These are phyloP conservation scores for Triticum turgidum DNA, from an alignment of 176 grass and related monocot species.

Conservation along the genomic window DNA sequence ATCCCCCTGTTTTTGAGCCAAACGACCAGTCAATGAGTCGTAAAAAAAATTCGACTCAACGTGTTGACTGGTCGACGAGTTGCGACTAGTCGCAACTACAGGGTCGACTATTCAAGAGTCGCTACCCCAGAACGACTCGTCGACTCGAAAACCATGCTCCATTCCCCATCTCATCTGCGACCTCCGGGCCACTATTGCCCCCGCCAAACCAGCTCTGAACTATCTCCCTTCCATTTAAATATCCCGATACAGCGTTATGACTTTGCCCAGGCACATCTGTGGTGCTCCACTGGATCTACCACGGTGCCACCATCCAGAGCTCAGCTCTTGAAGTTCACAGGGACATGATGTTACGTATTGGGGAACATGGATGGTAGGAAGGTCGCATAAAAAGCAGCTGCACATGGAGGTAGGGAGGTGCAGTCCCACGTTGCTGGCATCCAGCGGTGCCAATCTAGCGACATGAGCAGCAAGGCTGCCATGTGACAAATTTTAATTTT, in stretches of 20 bases:
- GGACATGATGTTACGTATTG: not conserved
- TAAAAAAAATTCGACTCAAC: too few species aligned
- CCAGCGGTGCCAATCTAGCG: not conserved
- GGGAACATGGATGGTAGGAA: not conserved
- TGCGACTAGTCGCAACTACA: too few species aligned
- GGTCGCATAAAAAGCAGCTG: not conserved
- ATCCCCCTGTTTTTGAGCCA: too few species aligned
- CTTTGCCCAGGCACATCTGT: not conserved
- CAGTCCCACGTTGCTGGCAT: not conserved
- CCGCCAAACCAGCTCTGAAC: not conserved
- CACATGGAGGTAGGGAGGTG: not conserved
- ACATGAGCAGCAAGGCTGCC: not conserved
- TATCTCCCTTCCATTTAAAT: not conserved
- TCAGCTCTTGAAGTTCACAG: not conserved
- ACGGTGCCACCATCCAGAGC: not conserved
- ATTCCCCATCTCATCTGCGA: too few species aligned
- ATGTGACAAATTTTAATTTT: not conserved
- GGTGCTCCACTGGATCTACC: not conserved
- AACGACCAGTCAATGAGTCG: too few species aligned
- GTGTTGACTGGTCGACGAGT: too few species aligned
- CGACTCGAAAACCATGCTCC: too few species aligned
- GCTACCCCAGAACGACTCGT: too few species aligned
- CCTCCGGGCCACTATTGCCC: too few species aligned
- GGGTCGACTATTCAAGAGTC: too few species aligned
- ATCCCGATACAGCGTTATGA: not conserved